These are phyloP conservation scores for Medicago ruthenica DNA, from an alignment of 306 rosid species.

Conservation along the genomic window DNA sequence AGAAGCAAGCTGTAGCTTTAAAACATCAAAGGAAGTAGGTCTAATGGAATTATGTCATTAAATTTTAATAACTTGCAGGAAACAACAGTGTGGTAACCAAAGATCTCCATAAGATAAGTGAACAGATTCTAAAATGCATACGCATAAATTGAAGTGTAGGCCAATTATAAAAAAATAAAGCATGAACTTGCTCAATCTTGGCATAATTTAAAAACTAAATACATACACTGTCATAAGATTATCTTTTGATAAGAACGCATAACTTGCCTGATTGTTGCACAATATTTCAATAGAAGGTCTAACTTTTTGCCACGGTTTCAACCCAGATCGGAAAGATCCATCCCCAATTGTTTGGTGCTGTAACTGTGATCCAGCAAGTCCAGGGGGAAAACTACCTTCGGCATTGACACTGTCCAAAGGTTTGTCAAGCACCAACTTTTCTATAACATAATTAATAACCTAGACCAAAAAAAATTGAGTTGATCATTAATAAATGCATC, in stretches of 20 bases:
- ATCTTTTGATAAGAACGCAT: slow-evolving; percentile 26
- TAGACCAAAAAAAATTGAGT: slow-evolving; percentile 36
- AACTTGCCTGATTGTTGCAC: slow-evolving; percentile 95
- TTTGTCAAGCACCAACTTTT: slow-evolving; percentile 94
- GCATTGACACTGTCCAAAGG: slow-evolving; percentile 70
- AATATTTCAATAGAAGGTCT: slow-evolving; percentile 90
- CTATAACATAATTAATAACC: slow-evolving; percentile 93
- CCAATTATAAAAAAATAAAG: slow-evolving; percentile 5
- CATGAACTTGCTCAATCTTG: slow-evolving; percentile 21
- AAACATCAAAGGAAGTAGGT: slow-evolving; percentile 1
- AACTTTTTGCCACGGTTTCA: slow-evolving; percentile 83
- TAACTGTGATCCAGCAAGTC: slow-evolving; percentile 68
- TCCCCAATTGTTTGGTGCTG: slow-evolving; percentile 69
- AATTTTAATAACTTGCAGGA: slow-evolving; percentile 23
- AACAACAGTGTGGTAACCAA: slow-evolving; percentile 4
- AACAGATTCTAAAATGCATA: slow-evolving; percentile 31
- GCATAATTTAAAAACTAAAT: slow-evolving; percentile 10
- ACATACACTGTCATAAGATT: slow-evolving; percentile 5
- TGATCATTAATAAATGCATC: slow-evolving; percentile 21
- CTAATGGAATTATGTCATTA: slow-evolving; percentile 26
- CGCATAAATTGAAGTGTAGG: slow-evolving; percentile 21
- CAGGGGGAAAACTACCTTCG: slow-evolving; percentile 70
- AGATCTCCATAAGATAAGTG: neutral
- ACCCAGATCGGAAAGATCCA: slow-evolving; percentile 81
- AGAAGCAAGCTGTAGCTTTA: slow-evolving; percentile 25